phyloP scores from a whole-genome alignment of 2,329 filamentous ascomycete species.

The Ceratocystis smalleyi region DNA sequence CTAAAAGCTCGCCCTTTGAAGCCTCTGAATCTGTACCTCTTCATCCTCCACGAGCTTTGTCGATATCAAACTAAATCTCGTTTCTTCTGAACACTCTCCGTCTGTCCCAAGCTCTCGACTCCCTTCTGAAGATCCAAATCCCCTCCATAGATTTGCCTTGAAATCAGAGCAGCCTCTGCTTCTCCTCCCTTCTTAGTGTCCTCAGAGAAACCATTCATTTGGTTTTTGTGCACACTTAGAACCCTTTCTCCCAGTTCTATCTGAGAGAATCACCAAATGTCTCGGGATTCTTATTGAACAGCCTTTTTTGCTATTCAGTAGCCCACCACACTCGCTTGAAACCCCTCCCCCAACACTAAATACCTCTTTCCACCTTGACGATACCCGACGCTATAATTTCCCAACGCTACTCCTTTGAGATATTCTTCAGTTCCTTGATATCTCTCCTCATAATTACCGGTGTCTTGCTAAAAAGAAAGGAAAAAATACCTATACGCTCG shows the following conservation, averaged over 20 bases:
- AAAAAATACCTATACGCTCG: background rate
- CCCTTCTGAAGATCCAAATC: background rate
- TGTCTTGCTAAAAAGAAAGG: background rate
- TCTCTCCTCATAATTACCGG: background rate
- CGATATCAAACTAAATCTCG: background rate
- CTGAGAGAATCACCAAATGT: constrained; percentile 11
- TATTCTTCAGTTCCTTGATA: background rate
- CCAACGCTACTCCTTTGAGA: background rate
- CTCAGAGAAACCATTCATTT: background rate
- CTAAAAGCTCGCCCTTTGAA: background rate
- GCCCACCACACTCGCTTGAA: constrained; percentile 16
- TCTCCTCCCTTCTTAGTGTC: background rate
- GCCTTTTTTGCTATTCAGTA: constrained; percentile 12
- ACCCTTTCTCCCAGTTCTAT: background rate
- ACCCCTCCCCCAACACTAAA: constrained; percentile 1
- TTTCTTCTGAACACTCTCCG: background rate
- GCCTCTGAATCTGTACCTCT: background rate
- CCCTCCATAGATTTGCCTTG: background rate
- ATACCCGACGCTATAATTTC: background rate
- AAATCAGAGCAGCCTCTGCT: background rate
- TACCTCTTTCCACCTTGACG: background rate
- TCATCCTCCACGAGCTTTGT: background rate
- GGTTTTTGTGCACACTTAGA: constrained; percentile 6
- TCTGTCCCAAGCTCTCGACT: background rate
- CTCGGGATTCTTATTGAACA: constrained; percentile 14